phyloP scores from a whole-genome alignment of 2,329 filamentous ascomycete species.

The Chaetomiaceae sp. region DNA sequence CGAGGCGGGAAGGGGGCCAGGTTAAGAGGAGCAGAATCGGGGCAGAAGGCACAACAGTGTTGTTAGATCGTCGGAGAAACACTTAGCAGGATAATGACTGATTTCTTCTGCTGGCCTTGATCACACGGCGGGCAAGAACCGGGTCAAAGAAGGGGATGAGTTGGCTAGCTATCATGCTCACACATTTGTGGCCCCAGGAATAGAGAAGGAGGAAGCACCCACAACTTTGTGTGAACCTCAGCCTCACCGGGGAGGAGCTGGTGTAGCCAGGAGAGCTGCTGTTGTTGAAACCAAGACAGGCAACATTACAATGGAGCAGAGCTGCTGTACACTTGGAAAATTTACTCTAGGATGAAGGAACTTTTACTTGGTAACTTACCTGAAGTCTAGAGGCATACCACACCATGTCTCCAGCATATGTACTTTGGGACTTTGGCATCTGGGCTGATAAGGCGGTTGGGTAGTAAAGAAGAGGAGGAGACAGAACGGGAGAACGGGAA shows the following conservation, averaged over 20 bases:
- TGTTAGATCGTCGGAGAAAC: background rate
- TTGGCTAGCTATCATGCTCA: background rate
- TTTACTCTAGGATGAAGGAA: too few relatives aligned
- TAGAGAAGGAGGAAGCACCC: background rate
- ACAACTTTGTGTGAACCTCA: constrained; percentile 4
- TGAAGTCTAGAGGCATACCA: too few relatives aligned
- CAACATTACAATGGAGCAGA: background rate
- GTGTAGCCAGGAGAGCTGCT: background rate
- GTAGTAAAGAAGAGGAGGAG: background rate
- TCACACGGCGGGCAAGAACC: background rate
- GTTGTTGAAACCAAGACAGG: background rate
- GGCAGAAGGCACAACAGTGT: background rate
- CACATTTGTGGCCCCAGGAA: background rate
- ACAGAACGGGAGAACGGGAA: background rate
- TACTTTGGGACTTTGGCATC: too few relatives aligned
- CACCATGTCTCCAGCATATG: too few relatives aligned
- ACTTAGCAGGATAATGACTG: background rate
- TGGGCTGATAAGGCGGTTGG: too few relatives aligned
- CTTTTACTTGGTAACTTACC: too few relatives aligned
- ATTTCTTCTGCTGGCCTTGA: background rate
- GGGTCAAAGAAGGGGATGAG: background rate
- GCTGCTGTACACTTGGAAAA: background rate
- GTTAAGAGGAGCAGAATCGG: background rate
- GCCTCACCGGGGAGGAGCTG: background rate
- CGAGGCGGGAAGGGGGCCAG: background rate